Evolutionary conservation across 2,329 filamentous ascomycete genomes (phyloP), one percentile per base, ranked within the genome.

Genomic region (Aspergillus luchuensis): DNA sequence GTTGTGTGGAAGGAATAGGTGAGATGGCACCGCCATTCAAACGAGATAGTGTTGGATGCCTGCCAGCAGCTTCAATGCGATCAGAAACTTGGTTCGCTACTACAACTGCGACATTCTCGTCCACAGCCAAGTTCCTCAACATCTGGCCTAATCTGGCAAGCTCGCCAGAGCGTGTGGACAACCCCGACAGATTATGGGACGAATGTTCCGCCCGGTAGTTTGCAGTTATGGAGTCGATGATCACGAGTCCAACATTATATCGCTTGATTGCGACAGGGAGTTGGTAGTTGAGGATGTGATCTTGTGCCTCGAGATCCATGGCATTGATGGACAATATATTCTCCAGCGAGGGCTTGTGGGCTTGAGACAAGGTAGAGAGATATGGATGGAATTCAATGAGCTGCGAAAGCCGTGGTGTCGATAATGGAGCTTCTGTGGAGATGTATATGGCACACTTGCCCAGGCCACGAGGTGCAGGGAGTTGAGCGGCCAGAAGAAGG

Each of bases 61-160:
- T 57, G 11, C 72, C 68, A 10, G 61, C 56, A 25, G 71, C 68
- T 17, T 79, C 79, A 65, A 99, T 96, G 4, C 92, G 89, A 77
- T 99, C 95, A 5, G 91, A 91, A 30, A 99, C 94, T 76, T 99
- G 95, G 73, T 99, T 99, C 5, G 94, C 91, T 3, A 97, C 90
- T 1, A 99, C 92, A 28, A 99, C 84, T 23, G 92, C 93, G 49
- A 97, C 81, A 65, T 89, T 83, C 70, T 96, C 82, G 45, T 84
- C 85, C 39, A 86, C 85, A 1, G 95, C 95, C 1, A 98, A 79
- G 41, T 89, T 84, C 38, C 92, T 87, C 21, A 99, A 82, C 54
- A 91, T 81, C 43, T 88, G 85, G 38, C 94, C 67, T 82, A 97
- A 80, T 30, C 88, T 87, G 15, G 91, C 84, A 55, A 99, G 85